These are phyloP conservation scores for Colletotrichum sp. DNA, from an alignment of 2,329 filamentous ascomycete genomes.

Conservation along the genomic window DNA sequence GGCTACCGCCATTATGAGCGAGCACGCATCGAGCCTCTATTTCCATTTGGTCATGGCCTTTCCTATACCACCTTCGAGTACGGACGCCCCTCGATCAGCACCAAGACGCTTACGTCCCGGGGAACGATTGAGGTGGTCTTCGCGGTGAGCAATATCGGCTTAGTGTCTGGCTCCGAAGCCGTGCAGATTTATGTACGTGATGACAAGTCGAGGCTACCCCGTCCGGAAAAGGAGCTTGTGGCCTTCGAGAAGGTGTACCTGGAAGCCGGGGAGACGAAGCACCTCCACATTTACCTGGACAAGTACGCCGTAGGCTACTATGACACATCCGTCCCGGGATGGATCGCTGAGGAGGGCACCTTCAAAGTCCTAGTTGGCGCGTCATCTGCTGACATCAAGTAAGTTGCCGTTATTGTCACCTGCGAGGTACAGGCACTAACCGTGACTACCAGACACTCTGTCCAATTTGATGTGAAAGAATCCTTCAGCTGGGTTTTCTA, in stretches of 20 bases:
- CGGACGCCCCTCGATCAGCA: constrained; percentile 57
- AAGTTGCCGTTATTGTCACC: background rate
- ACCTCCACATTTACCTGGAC: constrained; percentile 50
- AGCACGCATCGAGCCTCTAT: constrained; percentile 62
- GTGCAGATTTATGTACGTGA: constrained; percentile 74
- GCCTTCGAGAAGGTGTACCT: constrained; percentile 71
- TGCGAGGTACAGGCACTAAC: background rate
- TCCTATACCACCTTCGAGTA: constrained; percentile 76
- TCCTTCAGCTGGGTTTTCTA: constrained; percentile 72
- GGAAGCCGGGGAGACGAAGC: constrained; percentile 58
- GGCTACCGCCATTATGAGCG: constrained; percentile 78
- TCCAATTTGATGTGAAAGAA: constrained; percentile 63
- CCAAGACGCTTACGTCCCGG: constrained; percentile 41
- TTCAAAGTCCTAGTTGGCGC: constrained; percentile 68
- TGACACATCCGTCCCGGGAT: constrained; percentile 61
- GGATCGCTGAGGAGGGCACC: constrained; percentile 69
- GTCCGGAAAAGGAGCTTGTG: constrained; percentile 74
- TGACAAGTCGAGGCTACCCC: constrained; percentile 63
- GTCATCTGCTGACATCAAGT: constrained; percentile 63
- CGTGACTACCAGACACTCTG: constrained; percentile 28
- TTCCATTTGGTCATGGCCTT: constrained; percentile 76
- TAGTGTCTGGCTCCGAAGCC: constrained; percentile 62
- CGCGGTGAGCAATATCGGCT: constrained; percentile 60
- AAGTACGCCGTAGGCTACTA: constrained; percentile 66
- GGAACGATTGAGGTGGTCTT: constrained; percentile 50